Conservation (phyloP, 2,329 filamentous ascomycete species). For the Bipolaris zeicola region DNA sequence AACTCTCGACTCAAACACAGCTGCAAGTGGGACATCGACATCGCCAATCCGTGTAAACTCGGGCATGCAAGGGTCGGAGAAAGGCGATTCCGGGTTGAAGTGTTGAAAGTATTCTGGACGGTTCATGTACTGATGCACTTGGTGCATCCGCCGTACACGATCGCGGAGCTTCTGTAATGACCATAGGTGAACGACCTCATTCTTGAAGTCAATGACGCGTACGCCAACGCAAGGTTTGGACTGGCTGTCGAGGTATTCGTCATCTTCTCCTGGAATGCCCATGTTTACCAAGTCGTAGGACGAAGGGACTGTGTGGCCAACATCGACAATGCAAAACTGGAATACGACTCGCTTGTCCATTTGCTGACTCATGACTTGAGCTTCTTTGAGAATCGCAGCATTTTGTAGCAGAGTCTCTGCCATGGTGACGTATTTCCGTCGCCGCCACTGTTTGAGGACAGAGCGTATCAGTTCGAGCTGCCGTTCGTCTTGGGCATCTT, state of each 20-base stretch:
- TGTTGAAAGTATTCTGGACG: conserved; percentile 94
- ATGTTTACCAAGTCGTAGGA: conserved; percentile 97
- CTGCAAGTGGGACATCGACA: conserved; percentile 86
- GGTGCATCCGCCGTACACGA: conserved; percentile 88
- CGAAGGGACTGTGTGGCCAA: conserved; percentile 85
- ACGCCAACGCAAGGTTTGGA: conserved; percentile 90
- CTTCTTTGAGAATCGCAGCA: conserved; percentile 87
- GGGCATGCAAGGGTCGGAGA: conserved; percentile 87
- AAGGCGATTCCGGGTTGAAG: conserved; percentile 89
- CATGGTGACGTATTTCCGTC: conserved; percentile 89
- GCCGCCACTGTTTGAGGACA: conserved; percentile 75
- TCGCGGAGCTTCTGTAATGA: conserved; percentile 90
- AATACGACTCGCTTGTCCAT: conserved; percentile 93
- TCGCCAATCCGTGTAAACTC: conserved; percentile 93
- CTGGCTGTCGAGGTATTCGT: conserved; percentile 77
- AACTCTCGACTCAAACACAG: conserved; percentile 91
- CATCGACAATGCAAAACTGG: conserved; percentile 90
- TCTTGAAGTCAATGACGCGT: conserved; percentile 87
- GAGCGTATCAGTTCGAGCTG: conserved; percentile 74
- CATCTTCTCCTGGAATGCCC: conserved; percentile 84
- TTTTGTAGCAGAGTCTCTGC: conserved; percentile 89
- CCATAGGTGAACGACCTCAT: conserved; percentile 88
- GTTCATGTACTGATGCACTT: conserved; percentile 95
- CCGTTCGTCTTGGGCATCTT: conserved; percentile 61
- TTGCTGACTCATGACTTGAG: conserved; percentile 96